These are phyloP conservation scores for Harrya chromipes DNA, from an alignment of 768 basidiomycete genomes.

Conservation along the genomic window DNA sequence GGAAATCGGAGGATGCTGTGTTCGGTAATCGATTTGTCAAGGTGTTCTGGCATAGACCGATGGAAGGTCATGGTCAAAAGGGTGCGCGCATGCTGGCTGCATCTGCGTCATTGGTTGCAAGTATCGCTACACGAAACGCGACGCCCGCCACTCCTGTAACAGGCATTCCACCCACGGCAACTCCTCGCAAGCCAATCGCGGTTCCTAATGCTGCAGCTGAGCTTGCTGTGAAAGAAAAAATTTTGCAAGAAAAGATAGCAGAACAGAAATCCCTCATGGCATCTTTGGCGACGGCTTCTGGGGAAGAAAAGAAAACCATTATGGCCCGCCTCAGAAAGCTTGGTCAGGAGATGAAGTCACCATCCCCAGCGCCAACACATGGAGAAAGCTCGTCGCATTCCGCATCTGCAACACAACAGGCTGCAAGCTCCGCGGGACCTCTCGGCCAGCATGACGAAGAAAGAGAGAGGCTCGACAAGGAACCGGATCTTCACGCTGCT, in stretches of 20 bases:
- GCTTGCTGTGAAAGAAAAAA: constrained; percentile 70
- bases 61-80: constrained; percentile 84
- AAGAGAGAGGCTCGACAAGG: constrained; percentile 72
- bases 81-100: constrained; percentile 80
- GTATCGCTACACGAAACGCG: constrained; percentile 46
- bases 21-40: constrained; percentile 95
- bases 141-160: constrained; percentile 44
- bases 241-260: constrained; percentile 76
- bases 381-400: constrained; percentile 29
- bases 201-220: constrained; percentile 41
- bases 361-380: constrained; percentile 28
- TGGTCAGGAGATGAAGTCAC: constrained; percentile 69
- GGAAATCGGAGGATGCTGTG: constrained; percentile 93
- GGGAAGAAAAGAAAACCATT: constrained; percentile 76
- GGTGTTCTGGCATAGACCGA: constrained; percentile 91
- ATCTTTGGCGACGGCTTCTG: constrained; percentile 56
- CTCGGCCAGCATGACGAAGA: constrained; percentile 51
- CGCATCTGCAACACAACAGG: constrained; percentile 21
- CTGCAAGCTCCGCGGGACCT: constrained; percentile 27
- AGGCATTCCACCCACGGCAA: constrained; percentile 21
- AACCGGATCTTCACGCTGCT: constrained; percentile 64
- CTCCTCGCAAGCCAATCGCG: constrained; percentile 37
- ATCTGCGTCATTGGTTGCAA: constrained; percentile 72
- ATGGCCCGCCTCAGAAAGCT: constrained; percentile 74
- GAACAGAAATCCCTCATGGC: constrained; percentile 88